Percentiles rank a stretch among this genome's conserved stretches.
These are phyloP conservation scores for Dactylellina parvicollis DNA, from an alignment of 2,329 filamentous ascomycete genomes.

Conservation along the genomic window DNA sequence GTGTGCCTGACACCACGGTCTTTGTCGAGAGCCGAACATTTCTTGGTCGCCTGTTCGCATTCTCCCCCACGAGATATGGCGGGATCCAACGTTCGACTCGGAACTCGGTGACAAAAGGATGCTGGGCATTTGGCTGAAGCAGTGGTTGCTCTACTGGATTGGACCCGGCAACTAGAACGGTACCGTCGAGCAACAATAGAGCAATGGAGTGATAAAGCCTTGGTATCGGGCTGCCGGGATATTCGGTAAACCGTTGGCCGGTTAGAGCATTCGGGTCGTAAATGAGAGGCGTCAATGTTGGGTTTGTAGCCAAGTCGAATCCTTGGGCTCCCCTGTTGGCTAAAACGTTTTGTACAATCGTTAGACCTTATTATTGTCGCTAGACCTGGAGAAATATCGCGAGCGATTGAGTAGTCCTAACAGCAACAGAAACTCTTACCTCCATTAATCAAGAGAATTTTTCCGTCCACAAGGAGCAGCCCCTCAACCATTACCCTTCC, in stretches of 20 bases:
- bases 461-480: conserved; percentile 70
- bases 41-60: conserved; percentile 65
- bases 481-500: conserved; percentile 71
- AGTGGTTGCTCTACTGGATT: conserved; percentile 71
- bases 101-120: conserved; percentile 70
- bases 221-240: conserved; percentile 63
- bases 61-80: conserved; percentile 68
- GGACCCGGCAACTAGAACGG: conserved; percentile 69
- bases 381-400: neutral
- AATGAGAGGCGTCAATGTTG: conserved; percentile 68
- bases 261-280: conserved; percentile 68
- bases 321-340: conserved; percentile 69
- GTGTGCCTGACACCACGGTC: conserved; percentile 63
- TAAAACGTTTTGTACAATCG: neutral
- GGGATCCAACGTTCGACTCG: conserved; percentile 71
- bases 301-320: conserved; percentile 68
- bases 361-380: neutral
- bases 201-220: conserved; percentile 72
- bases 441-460: conserved; percentile 70
- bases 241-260: conserved; percentile 65
- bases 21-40: conserved; percentile 64
- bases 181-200: conserved; percentile 70
- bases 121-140: conserved; percentile 62
- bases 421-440: conserved; percentile 55
- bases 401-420: no score